phyloP scores from a whole-genome alignment of 352 stramenopile species.

The Phytophthora fragariaefolia region DNA sequence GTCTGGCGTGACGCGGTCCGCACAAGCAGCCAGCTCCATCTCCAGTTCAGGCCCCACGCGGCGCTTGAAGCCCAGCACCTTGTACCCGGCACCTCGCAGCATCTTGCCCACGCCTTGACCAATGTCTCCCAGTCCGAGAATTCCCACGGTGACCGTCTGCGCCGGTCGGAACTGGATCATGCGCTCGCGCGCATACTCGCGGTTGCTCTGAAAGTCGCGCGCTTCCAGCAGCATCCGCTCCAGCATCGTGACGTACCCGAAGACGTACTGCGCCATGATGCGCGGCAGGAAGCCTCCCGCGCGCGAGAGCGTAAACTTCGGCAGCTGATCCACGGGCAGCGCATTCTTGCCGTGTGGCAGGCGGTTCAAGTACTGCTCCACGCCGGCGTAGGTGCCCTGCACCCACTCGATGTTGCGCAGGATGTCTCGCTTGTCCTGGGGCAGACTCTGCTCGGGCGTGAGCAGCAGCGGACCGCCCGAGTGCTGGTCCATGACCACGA shows the following conservation, averaged over 20 bases:
- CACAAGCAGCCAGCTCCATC: constrained; percentile 18
- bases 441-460: constrained; percentile 26
- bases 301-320: constrained; percentile 55
- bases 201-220: constrained; percentile 40
- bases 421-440: constrained; percentile 40
- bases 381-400: constrained; percentile 73
- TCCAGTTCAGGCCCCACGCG: constrained; percentile 27
- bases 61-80: constrained; percentile 78
- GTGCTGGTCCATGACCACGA: constrained; percentile 55
- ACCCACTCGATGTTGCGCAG: constrained; percentile 63
- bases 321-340: constrained; percentile 17
- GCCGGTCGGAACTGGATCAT: constrained; percentile 58
- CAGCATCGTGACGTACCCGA: constrained; percentile 60
- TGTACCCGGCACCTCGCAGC: constrained; percentile 57
- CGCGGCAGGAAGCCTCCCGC: constrained; percentile 59
- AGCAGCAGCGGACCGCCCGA: constrained; percentile 51
- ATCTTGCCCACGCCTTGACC: constrained; percentile 61
- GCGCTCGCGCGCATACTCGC: constrained; percentile 44
- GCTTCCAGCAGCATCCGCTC: constrained; percentile 71
- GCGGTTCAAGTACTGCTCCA: constrained; percentile 61
- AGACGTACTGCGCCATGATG: constrained; percentile 76
- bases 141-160: constrained; percentile 53
- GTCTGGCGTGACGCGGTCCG: constrained; percentile 53
- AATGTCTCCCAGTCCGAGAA: constrained; percentile 72
- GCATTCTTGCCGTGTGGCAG: constrained; percentile 18